Base-by-base conservation (phyloP, 495 filamentous ascomycete species). In the Collariella sp. region DNA sequence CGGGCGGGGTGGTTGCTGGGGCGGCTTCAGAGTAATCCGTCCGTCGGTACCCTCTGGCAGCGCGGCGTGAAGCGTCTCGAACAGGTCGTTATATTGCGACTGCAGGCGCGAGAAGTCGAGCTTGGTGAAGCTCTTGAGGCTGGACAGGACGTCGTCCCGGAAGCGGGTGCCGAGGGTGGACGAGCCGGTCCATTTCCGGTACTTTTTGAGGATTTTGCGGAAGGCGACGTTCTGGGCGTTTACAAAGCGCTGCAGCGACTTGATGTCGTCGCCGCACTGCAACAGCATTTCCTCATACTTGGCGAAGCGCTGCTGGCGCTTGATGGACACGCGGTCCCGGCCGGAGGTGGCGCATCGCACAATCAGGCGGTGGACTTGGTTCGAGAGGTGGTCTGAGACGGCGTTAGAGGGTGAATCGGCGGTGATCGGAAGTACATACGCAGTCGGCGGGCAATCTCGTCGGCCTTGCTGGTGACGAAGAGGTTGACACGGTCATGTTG, bases 131-230 rank as follows among this genome's bases (percentile, higher is more conserved):
- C 80, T 84, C 54, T 81, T 80, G 1, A 79, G 82, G 41, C 75
- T 62, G 20, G 71, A 66, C 23, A 84, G 65, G 7, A 87, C 62
- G 42, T 79, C 74, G 11, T 77, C 69, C 42, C 72, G 73, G 64
- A 88, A 85, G 36, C 81, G 79, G 39, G 67, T 65, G 50, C 73
- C 79, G 7, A 88, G 71, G 1, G 72, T 67, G 16, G 70, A 69
- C 12, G 83, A 85, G 26, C 79, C 76, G 7, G 85, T 87, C 85
- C 85, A 88, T 70, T 85, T 86, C 70, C 70, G 71, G 70, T 89
- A 88, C 63, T 89, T 89, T 66, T 89, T 89, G 51, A 87, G 70
- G 5, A 89, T 79, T 67, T 89, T 89, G 55, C 73, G 75, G 59
- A 89, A 86, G 3, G 80, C 85, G 19, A 78, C 74, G 11, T 79